Evolutionary conservation across 2,329 filamentous ascomycete genomes (phyloP).

Genomic region (Arthrobotrys sinensis): DNA sequence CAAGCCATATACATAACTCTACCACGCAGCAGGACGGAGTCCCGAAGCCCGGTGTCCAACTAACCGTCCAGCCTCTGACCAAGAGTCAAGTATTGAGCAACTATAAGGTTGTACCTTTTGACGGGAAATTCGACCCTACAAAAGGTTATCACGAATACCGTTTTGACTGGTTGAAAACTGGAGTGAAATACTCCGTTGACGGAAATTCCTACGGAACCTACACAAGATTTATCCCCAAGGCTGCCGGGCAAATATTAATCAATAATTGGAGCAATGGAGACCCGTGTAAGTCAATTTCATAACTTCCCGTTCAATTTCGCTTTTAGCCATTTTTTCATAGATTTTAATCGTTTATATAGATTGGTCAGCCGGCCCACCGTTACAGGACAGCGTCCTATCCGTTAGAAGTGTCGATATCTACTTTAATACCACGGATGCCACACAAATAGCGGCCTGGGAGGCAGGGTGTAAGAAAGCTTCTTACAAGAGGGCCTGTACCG

Average conservation of each 20-base stretch:
- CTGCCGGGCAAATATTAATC: conserved; percentile 30
- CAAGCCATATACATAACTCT: conserved; percentile 44
- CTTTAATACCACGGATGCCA: conserved; percentile 46
- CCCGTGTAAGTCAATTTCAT: conserved; percentile 26
- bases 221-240: conserved; percentile 16
- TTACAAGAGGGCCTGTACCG: conserved; percentile 23
- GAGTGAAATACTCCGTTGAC: conserved; percentile 44
- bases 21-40: conserved; percentile 22
- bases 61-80: conserved; percentile 45
- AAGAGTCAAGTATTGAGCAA: conserved; percentile 13
- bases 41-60: conserved; percentile 48
- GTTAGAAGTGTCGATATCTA: conserved; percentile 44
- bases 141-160: conserved; percentile 54
- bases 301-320: not conserved
- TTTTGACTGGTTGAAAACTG: conserved; percentile 48
- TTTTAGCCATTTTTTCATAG: not conserved
- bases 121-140: conserved; percentile 42
- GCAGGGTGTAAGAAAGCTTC: conserved; percentile 33
- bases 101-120: conserved; percentile 52
- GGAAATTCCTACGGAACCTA: conserved; percentile 20
- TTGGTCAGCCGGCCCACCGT: conserved; percentile 49
- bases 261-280: conserved; percentile 60
- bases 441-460: conserved; percentile 17
- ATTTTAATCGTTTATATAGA: conserved; percentile 15
- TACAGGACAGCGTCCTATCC: conserved; percentile 36